Conservation (phyloP, 805 yeast genomes). For the Yamadazyma phyllophila region DNA sequence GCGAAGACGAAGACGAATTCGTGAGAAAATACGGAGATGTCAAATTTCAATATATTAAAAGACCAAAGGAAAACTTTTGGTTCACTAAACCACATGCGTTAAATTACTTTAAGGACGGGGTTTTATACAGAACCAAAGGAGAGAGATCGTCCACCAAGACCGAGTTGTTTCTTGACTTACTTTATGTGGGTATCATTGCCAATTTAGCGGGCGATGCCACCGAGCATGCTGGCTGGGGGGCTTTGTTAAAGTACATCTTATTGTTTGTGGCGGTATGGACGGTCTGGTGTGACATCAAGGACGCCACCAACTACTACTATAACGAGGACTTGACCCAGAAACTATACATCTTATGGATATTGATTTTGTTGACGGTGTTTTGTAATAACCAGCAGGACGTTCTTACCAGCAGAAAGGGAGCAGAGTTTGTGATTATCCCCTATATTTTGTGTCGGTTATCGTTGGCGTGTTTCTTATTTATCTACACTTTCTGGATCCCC, state of each 20-base stretch:
- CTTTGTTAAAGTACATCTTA: constrained; percentile 47
- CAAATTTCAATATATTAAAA: constrained; percentile 44
- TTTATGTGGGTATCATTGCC: constrained; percentile 63
- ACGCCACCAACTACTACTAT: constrained; percentile 61
- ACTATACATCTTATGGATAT: constrained; percentile 50
- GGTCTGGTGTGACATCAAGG: constrained; percentile 64
- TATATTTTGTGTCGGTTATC: constrained; percentile 48
- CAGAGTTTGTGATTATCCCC: constrained; percentile 46
- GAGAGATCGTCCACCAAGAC: constrained; percentile 52
- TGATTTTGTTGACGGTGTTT: constrained; percentile 48
- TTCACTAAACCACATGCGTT: constrained; percentile 56
- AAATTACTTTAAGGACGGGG: constrained; percentile 59
- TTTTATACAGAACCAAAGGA: constrained; percentile 51
- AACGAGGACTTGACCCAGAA: constrained; percentile 59
- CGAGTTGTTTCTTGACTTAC: constrained; percentile 60
- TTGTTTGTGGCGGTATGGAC: constrained; percentile 60
- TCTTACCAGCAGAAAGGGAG: constrained; percentile 27
- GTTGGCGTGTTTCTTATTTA: constrained; percentile 25
- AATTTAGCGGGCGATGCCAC: constrained; percentile 55
- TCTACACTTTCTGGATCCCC: constrained; percentile 46
- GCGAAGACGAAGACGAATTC: constrained; percentile 42
- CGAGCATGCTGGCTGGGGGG: constrained; percentile 46
- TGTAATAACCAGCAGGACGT: constrained; percentile 47
- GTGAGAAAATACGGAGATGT: constrained; percentile 50
- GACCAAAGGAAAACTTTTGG: constrained; percentile 38